Percentiles rank a stretch among this genome's conserved stretches.
Conservation (phyloP, 805 yeast species). For the Kazachstania kunashirensis region DNA sequence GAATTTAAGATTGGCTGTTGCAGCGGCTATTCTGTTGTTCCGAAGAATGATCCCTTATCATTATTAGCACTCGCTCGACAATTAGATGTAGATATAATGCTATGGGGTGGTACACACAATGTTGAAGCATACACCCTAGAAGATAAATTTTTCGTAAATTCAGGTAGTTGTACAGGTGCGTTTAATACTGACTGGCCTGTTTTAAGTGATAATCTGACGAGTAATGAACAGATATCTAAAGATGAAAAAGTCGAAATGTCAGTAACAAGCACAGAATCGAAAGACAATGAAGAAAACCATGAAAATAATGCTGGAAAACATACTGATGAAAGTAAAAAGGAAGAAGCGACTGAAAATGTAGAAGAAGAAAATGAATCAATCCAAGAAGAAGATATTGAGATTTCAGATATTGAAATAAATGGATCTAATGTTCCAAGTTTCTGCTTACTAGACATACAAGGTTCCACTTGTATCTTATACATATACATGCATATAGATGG, state of each 20-base stretch:
- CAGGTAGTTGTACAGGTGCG: slow-evolving; percentile 96
- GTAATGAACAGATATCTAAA: background rate
- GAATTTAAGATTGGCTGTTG: slow-evolving; percentile 73
- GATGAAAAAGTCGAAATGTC: background rate
- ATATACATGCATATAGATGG: slow-evolving; percentile 73
- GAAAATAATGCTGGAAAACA: background rate
- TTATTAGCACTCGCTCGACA: slow-evolving; percentile 76
- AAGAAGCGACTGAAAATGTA: background rate
- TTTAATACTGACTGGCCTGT: slow-evolving; percentile 52
- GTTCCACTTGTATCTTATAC: slow-evolving; percentile 65
- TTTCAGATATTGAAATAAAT: slow-evolving; percentile 17
- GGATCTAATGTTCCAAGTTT: slow-evolving; percentile 65
- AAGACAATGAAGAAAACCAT: background rate
- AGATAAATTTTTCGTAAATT: slow-evolving; percentile 88
- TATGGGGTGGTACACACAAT: slow-evolving; percentile 89
- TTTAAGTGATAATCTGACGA: slow-evolving; percentile 17
- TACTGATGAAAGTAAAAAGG: slow-evolving; percentile 4
- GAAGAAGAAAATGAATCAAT: slow-evolving; percentile 5
- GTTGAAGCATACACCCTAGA: slow-evolving; percentile 91
- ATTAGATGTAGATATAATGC: slow-evolving; percentile 79
- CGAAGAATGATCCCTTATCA: slow-evolving; percentile 79
- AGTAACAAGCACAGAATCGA: too few relatives aligned
- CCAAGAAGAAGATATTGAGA: slow-evolving; percentile 14
- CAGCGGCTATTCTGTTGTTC: slow-evolving; percentile 75
- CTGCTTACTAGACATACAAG: slow-evolving; percentile 80